These are phyloP conservation scores for Domatiomyces catenatus DNA, from an alignment of 2,329 filamentous ascomycete species.

Conservation along the genomic window DNA sequence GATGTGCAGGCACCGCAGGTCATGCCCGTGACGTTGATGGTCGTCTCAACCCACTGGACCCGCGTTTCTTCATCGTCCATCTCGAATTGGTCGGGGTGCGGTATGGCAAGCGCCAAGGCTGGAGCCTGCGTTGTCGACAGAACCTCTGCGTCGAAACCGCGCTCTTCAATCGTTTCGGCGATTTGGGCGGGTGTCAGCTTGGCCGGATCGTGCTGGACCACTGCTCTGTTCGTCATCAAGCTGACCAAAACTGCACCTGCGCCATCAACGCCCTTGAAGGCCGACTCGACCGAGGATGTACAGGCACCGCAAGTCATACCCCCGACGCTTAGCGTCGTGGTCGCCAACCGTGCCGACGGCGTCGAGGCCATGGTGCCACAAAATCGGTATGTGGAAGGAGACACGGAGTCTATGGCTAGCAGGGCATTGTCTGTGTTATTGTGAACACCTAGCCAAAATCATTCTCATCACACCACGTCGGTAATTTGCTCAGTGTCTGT, in stretches of 20 bases:
- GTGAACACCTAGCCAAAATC: too few species aligned
- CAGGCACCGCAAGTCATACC: slow-evolving; percentile 85
- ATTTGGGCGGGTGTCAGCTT: slow-evolving; percentile 60
- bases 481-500: too few species aligned
- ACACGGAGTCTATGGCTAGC: neutral
- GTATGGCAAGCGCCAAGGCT: slow-evolving; percentile 9
- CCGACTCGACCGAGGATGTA: slow-evolving; percentile 85
- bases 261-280: slow-evolving; percentile 68
- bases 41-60: slow-evolving; percentile 46
- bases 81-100: slow-evolving; percentile 17
- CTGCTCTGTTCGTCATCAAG: slow-evolving; percentile 88
- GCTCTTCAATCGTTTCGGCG: slow-evolving; percentile 74
- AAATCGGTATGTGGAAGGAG: neutral
- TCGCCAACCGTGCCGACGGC: slow-evolving; percentile 54
- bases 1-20: slow-evolving; percentile 83
- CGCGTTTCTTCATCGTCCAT: slow-evolving; percentile 7
- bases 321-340: slow-evolving; percentile 76
- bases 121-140: slow-evolving; percentile 59
- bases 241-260: slow-evolving; percentile 80
- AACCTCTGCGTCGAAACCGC: slow-evolving; percentile 82
- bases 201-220: slow-evolving; percentile 71
- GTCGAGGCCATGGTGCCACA: neutral
- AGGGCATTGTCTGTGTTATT: neutral
- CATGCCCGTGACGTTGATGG: slow-evolving; percentile 70
- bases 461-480: too few species aligned